Base-by-base conservation (phyloP, 352 stramenopile genomes). In the Phytophthora tentaculata region DNA sequence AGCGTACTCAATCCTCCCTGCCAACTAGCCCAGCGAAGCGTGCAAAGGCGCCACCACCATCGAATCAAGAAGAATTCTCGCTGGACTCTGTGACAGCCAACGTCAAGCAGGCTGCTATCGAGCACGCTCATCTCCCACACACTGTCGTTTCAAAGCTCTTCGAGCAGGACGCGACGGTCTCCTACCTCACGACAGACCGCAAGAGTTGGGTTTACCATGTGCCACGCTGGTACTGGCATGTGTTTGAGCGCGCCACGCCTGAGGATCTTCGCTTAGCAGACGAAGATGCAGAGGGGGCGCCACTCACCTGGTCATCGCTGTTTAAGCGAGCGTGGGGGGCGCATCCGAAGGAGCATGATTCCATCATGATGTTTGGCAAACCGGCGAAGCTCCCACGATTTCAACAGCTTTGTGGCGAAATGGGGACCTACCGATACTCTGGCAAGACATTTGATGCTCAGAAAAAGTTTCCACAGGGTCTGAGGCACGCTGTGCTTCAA, bases 321-420 rank as follows among this genome's bases (percentile, higher is more conserved):
- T 75, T 93, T 52, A 52, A 78, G 3, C 48, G 63, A 5, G 63
- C 90, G 9, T 96, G 88, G 86, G 57, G 80, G 3, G 59, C 80
- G 8, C 89, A 95, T 48, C 89, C 89, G 22, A 45, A 64, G 26
- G 54, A 90, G 10, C 61, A 80, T 19, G 81, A 91, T 52, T 81
- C 73, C 7, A 86, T 96, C 35, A 84, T 86, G 70, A 72, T 94
- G 57, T 94, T 91, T 65, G 83, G 83, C 20, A 88, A 85, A 59
- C 64, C 73, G 9, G 71, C 76, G 12, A 73, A 73, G 48, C 82
- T 92, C 45, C 89, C 84, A 23, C 74, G 86, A 16, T 95, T 80
- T 45, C 90, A 93, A 56, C 79, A 91, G 65, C 67, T 83, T 37
- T 96, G 81, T 56, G 77, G 75, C 5, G 63, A 81, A 60, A 74